Percentiles rank a stretch among this genome's conserved stretches.
phyloP scores from a whole-genome alignment of 305 asterid genomes.

The Fraxinus baroniana region DNA sequence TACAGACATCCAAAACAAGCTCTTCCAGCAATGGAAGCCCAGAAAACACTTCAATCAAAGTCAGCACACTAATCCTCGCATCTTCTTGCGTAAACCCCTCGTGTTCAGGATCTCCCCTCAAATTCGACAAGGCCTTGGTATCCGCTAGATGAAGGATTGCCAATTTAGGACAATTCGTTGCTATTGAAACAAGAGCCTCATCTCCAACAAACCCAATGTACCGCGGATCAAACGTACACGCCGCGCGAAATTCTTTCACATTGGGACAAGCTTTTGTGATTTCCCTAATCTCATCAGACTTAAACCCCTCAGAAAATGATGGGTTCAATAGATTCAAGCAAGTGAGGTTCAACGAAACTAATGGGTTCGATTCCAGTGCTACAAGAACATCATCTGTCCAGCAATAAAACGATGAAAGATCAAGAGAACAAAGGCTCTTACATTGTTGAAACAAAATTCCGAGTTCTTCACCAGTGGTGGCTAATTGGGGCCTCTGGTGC shows the following conservation, averaged over 20 bases:
- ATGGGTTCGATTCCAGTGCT: constrained; percentile 46
- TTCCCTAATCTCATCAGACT: constrained; percentile 57
- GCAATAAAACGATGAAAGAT: constrained; percentile 72
- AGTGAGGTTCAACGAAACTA: constrained; percentile 44
- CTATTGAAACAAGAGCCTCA: constrained; percentile 56
- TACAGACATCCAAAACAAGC: constrained; percentile 61
- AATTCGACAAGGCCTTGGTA: constrained; percentile 46
- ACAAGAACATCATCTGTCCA: constrained; percentile 86
- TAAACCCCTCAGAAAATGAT: constrained; percentile 74
- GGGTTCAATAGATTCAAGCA: constrained; percentile 65
- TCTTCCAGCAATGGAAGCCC: constrained; percentile 71
- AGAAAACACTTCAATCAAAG: constrained; percentile 77
- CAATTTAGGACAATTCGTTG: constrained; percentile 61
- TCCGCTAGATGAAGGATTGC: constrained; percentile 75
- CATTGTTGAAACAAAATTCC: constrained; percentile 36
- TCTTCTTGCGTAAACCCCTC: constrained; percentile 61
- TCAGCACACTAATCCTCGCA: constrained; percentile 48
- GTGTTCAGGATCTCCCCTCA: constrained; percentile 55
- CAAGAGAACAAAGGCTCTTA: constrained; percentile 40
- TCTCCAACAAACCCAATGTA: constrained; percentile 67
- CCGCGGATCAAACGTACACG: constrained; percentile 79
- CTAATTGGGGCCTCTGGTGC: constrained; percentile 81
- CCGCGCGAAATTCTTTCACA: constrained; percentile 54
- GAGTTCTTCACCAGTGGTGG: constrained; percentile 67
- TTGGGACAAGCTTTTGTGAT: constrained; percentile 67